These are phyloP conservation scores for Xerocomus cyaneibrunnescens DNA, from an alignment of 1,284 basidiomycete genomes.

Conservation along the genomic window DNA sequence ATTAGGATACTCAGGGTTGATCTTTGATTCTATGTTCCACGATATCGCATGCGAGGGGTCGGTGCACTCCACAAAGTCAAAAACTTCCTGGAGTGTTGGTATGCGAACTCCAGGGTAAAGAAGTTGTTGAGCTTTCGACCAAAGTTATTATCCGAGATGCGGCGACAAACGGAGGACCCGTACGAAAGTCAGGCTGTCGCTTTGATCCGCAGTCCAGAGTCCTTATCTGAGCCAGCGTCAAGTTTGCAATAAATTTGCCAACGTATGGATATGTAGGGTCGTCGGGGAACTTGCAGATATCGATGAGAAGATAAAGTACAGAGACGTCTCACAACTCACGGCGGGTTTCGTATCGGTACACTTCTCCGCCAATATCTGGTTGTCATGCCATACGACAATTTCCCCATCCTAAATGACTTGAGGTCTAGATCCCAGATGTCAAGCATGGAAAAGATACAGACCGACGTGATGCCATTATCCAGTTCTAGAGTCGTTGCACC, in stretches of 20 bases:
- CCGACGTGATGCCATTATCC: constrained; percentile 75
- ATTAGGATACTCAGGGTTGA: constrained; percentile 57
- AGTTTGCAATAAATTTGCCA: constrained; percentile 71
- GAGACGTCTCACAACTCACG: constrained; percentile 37
- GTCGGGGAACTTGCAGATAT: constrained; percentile 40
- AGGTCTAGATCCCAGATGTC: neutral
- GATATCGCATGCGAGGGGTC: constrained; percentile 57
- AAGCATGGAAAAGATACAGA: constrained; percentile 21
- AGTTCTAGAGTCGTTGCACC: constrained; percentile 75
- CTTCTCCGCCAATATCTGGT: constrained; percentile 58
- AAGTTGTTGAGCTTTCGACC: constrained; percentile 55
- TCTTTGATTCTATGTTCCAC: constrained; percentile 83
- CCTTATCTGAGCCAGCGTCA: constrained; percentile 74
- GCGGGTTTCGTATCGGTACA: constrained; percentile 65
- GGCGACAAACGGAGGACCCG: constrained; percentile 21
- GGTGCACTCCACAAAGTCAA: constrained; percentile 71
- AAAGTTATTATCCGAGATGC: constrained; percentile 6
- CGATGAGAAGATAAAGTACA: constrained; percentile 5
- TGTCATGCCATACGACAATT: constrained; percentile 80
- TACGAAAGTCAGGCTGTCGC: constrained; percentile 61
- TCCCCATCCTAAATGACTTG: constrained; percentile 59
- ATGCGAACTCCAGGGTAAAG: constrained; percentile 67
- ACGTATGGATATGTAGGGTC: constrained; percentile 71
- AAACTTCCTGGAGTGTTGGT: constrained; percentile 70
- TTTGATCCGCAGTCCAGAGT: constrained; percentile 78